Base-by-base conservation (phyloP, 2,329 filamentous ascomycete species). In the Fusarium mexicanum region DNA sequence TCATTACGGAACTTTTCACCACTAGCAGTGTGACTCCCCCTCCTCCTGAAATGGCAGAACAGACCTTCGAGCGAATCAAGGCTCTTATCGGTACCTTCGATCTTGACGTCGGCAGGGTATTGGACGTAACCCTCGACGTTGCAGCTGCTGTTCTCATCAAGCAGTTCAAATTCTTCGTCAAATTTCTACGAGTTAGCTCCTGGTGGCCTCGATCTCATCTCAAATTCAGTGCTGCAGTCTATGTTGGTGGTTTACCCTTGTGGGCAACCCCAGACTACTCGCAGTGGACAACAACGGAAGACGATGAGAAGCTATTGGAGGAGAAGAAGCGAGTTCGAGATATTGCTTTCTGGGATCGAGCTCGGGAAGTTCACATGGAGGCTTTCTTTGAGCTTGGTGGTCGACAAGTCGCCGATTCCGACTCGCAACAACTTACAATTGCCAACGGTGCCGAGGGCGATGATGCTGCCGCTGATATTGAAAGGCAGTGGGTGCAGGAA, bases 1-100 rank as follows among this genome's bases (percentile, higher is more conserved):
- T 99, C 53, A 91, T 98, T 69, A 98, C 96, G 0, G 96, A 99
- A 81, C 91, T 98, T 38, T 99, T 98, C 83, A 96, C 94, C 13
- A 97, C 93, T 2, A 94, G 93, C 78, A 92, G 91, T 76, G 91
- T 89, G 70, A 91, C 92, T 62, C 91, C 91, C 29, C 92, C 92
- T n/a, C 91, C 91, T 5, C 90, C 90, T 61, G 92, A 94, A 71
- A 89, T 93, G 41, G 94, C 96, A 5, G 91, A 93, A 76, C 92
- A 95, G 78, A 95, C 95, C 1, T 98, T 98, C 78, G 94, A 98
- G 80, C 91, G 92, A 73, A 92, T 99, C 72, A 98, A 98, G 83
- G 96, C 94, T 22, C 89, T 99, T 77, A 97, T 99, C 74, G 96
- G 96, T 64, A 96, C 96, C 13, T 99, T 99, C 79, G 96, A 99